A percentile compares a stretch with the other conserved stretches of the same genome.
Evolutionary conservation across 2,329 filamentous ascomycete species (phyloP).

Genomic region (Penicillium aurantiogriseum): DNA sequence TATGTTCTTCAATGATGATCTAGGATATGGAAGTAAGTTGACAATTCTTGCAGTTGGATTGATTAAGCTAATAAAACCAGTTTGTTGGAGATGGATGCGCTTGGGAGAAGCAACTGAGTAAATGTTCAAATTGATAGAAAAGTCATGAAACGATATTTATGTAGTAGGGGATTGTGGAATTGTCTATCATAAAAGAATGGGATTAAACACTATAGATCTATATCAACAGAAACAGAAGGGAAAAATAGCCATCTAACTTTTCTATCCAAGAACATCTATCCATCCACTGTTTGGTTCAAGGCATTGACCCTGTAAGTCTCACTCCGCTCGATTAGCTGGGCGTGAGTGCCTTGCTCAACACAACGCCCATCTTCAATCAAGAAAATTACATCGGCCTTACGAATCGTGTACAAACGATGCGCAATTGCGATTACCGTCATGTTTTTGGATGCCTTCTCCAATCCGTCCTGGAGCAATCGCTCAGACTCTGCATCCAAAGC

Average conservation of each 20-base stretch:
- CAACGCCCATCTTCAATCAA: constrained; percentile 67
- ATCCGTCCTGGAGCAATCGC: constrained; percentile 43
- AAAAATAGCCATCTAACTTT: neutral
- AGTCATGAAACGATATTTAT: neutral
- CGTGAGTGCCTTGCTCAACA: constrained; percentile 61
- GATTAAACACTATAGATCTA: neutral
- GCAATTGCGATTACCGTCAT: constrained; percentile 42
- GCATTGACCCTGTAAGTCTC: constrained; percentile 40
- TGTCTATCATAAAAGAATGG: neutral
- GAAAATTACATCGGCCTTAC: constrained; percentile 74
- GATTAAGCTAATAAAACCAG: neutral
- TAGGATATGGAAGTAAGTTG: constrained; percentile 9
- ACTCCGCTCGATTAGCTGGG: constrained; percentile 52
- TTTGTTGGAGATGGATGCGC: constrained; percentile 11
- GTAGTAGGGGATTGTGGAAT: neutral
- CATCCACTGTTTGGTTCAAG: constrained; percentile 32
- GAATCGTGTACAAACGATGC: constrained; percentile 46
- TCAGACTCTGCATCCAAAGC: constrained; percentile 56
- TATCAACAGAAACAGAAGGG: neutral
- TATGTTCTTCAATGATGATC: constrained; percentile 11
- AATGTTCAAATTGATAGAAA: neutral
- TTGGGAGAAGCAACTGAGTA: constrained; percentile 5
- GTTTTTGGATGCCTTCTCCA: constrained; percentile 28
- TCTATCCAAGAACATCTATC: neutral
- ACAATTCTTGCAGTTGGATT: neutral